Conservation (phyloP, 805 yeast species). For the Starmerella geochares region DNA sequence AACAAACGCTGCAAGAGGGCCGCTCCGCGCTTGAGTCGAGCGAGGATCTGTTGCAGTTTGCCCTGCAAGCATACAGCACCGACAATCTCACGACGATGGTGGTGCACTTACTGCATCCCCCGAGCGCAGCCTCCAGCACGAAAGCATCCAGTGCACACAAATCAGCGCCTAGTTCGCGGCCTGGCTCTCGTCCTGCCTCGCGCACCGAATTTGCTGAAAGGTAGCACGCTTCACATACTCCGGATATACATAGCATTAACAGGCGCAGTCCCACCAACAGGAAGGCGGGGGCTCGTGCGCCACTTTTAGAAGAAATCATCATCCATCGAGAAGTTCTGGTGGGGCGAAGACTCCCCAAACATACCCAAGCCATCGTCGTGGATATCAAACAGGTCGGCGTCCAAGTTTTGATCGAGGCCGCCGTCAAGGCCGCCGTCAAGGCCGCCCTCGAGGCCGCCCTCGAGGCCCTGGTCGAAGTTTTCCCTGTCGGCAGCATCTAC, state of each 20-base stretch:
- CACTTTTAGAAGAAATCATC: slow-evolving; percentile 14
- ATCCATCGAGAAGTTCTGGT: slow-evolving; percentile 8
- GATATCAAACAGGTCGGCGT: slow-evolving; percentile 8
- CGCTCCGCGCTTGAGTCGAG: slow-evolving; percentile 54
- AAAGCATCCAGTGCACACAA: no score
- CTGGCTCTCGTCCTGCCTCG: no score
- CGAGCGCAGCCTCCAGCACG: no score
- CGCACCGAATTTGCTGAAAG: no score
- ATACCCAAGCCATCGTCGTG: slow-evolving; percentile 7
- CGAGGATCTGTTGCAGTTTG: slow-evolving; percentile 53
- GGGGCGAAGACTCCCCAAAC: slow-evolving; percentile 3
- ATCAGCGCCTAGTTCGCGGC: no score
- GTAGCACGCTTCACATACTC: no score
- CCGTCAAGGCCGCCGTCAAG: neutral
- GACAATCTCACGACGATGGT: slow-evolving; percentile 94
- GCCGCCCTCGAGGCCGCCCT: neutral
- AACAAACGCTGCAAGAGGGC: slow-evolving; percentile 36
- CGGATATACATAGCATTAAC: neutral
- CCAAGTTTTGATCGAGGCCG: slow-evolving; percentile 7
- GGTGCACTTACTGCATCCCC: slow-evolving; percentile 31
- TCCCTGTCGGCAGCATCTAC: no score
- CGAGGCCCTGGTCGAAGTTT: neutral
- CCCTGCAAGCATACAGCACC: slow-evolving; percentile 68
- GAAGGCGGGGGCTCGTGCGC: no score
- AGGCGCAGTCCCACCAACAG: no score